Base-by-base conservation (phyloP, 495 filamentous ascomycete genomes). In the Daldinia vernicosa region DNA sequence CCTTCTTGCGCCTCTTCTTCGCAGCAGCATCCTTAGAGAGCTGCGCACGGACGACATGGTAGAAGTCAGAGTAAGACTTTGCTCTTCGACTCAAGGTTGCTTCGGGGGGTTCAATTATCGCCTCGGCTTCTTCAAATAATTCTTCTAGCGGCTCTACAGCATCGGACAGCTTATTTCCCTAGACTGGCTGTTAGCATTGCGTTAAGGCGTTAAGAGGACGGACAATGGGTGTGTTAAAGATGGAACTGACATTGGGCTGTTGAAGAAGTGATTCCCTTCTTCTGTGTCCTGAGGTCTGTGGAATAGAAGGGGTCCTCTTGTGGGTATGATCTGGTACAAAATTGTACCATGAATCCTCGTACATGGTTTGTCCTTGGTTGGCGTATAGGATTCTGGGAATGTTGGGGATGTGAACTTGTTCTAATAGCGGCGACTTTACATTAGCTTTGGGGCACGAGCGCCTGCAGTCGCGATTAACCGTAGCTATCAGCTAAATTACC, bases 31-130 rank as follows among this genome's bases (percentile, higher is more conserved):
- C 81, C 67, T 83, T 86, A 45, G 79, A 79, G 4, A 87, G 73
- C 68, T 88, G 83, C 22, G 85, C 82, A 19, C 81, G 85, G n/a
- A 86, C 88, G 32, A 86, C 85, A 76, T 88, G 80, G 75, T 89
- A 89, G 69, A 93, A 89, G 74, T 94, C 89, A 66, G 88, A 90
- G 71, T 91, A 93, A 7, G 91, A 94, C 74, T 92, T 92, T 50
- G 91, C 89, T 70, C 92, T 82, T 58, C 87, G 83, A 15, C 80
- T 79, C 60, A 92, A 57, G 1, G 87, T 90, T 17, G 90, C 87
- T 74, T 86, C 78, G 6, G 91, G 89, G 6, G 89, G 91, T 0
- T 84, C 84, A 60, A 83, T 81, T 52, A 72, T 64, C 66, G 80
- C 76, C 47, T 85, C 80, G 15, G 73, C 71, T 40, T 88, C 87